Base-by-base conservation (phyloP, 306 rosid genomes). In the Cicer pinnatifidum region DNA sequence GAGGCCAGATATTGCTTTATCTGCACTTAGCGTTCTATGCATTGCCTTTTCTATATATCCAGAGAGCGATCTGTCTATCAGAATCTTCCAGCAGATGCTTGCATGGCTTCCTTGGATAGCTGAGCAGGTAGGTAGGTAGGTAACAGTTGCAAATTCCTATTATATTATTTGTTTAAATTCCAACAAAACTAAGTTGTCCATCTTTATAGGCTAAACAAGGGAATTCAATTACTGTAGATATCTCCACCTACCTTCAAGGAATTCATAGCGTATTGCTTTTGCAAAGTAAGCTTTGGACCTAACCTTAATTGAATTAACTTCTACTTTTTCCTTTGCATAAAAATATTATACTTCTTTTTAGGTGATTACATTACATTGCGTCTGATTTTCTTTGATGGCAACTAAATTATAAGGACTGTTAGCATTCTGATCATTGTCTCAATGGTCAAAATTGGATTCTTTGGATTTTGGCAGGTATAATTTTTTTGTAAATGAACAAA, bases 11-110 rank as follows among this genome's bases (percentile, higher is more conserved):
- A 63, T 82, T 20, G 85, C 91, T 11, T 81, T 89, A 78, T 82
- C 87, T 73, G 92, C 92, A 65, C 92, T 94, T 77, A 91, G 98
- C 89, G 83, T 83, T 88, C 89, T 91, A 71, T 91, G 94, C 81
- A 86, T 88, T 83, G 83, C 81, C 67, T 84, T 94, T 79, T 88
- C 87, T 81, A 78, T 82, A 53, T 80, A 80, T 84, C 92, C 97
- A 67, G 91, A 88, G 81, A 89, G 88, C 46, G 63, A 80, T 75
- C 50, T 89, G 70, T 88, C 92, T 52, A 53, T 70, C 73, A 78
- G 59, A 77, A 86, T 91, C 63, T 87, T 86, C 78, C 84, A 82
- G 84, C 90, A 89, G 85, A 94, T 89, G 94, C 76, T 74, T 60
- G 77, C 95, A 67, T 91, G 97, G 96, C 88, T 94, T 66, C 94